Conservation (phyloP, 2,329 filamentous ascomycete genomes). For the Claviceps humidiphila region DNA sequence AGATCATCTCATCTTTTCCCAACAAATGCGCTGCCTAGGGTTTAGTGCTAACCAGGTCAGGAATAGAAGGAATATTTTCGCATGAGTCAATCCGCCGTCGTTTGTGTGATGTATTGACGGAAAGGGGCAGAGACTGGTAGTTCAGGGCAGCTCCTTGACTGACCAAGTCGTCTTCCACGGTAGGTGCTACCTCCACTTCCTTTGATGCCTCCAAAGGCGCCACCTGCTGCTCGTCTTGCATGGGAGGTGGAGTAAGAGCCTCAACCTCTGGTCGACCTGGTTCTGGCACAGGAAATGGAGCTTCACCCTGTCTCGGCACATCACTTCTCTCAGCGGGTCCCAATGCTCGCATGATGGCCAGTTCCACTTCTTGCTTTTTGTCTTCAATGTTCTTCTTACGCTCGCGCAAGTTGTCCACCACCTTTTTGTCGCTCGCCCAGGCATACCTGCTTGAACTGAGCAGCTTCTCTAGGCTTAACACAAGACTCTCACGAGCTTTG, state of each 20-base stretch:
- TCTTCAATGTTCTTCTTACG: slow-evolving; percentile 61
- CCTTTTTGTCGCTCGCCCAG: slow-evolving; percentile 54
- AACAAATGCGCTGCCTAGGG: slow-evolving; percentile 44
- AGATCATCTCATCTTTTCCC: slow-evolving; percentile 20
- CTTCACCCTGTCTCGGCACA: slow-evolving; percentile 33
- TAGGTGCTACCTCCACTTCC: slow-evolving; percentile 5
- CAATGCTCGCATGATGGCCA: slow-evolving; percentile 77
- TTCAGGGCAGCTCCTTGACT: slow-evolving; percentile 27
- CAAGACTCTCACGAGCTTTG: slow-evolving; percentile 65
- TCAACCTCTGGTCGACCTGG: slow-evolving; percentile 70
- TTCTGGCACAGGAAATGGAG: slow-evolving; percentile 38
- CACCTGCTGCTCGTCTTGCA: slow-evolving; percentile 26
- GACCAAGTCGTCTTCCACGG: slow-evolving; percentile 22
- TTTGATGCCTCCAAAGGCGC: slow-evolving; percentile 8
- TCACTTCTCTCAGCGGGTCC: slow-evolving; percentile 42
- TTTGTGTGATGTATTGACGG: slow-evolving; percentile 42
- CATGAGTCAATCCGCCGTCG: slow-evolving; percentile 38
- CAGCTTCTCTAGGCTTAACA: slow-evolving; percentile 70
- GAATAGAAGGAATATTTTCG: slow-evolving; percentile 41
- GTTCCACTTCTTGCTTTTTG: slow-evolving; percentile 80
- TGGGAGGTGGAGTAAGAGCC: slow-evolving; percentile 68
- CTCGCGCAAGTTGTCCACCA: slow-evolving; percentile 48
- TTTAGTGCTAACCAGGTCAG: slow-evolving; percentile 39
- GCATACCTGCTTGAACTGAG: slow-evolving; percentile 59
- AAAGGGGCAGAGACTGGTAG: slow-evolving; percentile 36